Percentiles rank a stretch among this genome's conserved stretches.
Conservation (phyloP, 768 basidiomycete species). For the Neoboletus magnificus region DNA sequence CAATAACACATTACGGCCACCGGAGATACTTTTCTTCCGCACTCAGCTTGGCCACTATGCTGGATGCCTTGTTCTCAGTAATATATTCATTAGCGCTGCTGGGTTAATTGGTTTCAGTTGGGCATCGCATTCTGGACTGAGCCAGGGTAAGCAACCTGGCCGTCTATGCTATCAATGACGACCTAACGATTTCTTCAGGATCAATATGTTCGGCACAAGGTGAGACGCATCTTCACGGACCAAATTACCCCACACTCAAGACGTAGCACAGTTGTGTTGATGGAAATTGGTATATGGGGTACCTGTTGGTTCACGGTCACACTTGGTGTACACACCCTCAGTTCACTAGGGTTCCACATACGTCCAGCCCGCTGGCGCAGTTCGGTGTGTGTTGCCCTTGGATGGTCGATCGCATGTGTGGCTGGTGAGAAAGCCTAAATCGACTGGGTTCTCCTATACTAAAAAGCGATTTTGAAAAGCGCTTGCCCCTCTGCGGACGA, state of each 20-base stretch:
- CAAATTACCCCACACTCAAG: not conserved
- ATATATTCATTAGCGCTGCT: conserved; percentile 49
- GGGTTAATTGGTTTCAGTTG: conserved; percentile 56
- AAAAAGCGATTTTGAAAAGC: conserved; percentile 29
- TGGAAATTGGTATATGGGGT: conserved; percentile 60
- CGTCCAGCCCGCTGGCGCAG: conserved; percentile 51
- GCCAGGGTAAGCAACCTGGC: conserved; percentile 39
- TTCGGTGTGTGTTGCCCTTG: conserved; percentile 39
- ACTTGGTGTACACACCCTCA: conserved; percentile 67
- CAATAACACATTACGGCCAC: conserved; percentile 27
- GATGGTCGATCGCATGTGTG: conserved; percentile 51
- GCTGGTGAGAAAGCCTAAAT: conserved; percentile 43
- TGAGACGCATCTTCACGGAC: conserved; percentile 22
- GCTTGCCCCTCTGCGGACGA: conserved; percentile 34
- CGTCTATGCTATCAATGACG: not conserved
- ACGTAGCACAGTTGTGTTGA: conserved; percentile 43
- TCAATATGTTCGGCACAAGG: conserved; percentile 59
- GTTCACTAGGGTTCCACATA: conserved; percentile 55
- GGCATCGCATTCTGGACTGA: conserved; percentile 43
- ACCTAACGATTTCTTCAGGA: conserved; percentile 32
- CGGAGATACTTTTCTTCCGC: conserved; percentile 61
- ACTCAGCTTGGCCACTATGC: conserved; percentile 71
- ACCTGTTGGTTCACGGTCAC: conserved; percentile 62
- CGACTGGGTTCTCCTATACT: not conserved
- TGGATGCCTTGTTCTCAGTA: conserved; percentile 58